These are phyloP conservation scores for Colletotrichum brevisporum DNA, from an alignment of 2,329 filamentous ascomycete species.

Conservation along the genomic window DNA sequence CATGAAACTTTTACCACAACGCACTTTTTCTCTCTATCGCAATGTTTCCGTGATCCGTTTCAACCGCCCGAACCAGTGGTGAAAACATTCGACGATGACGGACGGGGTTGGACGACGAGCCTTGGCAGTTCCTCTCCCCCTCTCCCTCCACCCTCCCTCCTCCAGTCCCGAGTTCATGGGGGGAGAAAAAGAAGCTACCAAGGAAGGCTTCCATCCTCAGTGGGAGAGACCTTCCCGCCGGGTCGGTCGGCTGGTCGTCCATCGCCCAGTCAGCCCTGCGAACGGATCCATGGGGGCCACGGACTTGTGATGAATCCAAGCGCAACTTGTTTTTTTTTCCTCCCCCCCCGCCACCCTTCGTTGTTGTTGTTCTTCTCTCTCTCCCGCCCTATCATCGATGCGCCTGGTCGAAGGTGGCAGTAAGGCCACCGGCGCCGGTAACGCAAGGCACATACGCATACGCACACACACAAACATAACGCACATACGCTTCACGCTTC, in stretches of 20 bases:
- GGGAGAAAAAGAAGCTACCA: too few relatives aligned
- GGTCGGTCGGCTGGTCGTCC: too few relatives aligned
- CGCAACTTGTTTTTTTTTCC: neutral
- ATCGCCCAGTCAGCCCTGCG: constrained; percentile 9
- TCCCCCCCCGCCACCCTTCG: neutral
- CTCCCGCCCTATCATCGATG: constrained; percentile 5
- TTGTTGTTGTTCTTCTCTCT: neutral
- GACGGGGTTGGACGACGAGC: neutral
- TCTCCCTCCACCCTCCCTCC: too few relatives aligned
- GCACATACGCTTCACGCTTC: too few relatives aligned
- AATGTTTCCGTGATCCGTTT: neutral
- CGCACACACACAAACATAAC: neutral
- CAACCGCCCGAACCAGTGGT: neutral
- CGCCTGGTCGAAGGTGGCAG: neutral
- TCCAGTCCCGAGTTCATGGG: too few relatives aligned
- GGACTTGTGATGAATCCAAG: constrained; percentile 20
- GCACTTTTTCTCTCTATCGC: neutral
- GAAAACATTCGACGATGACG: constrained; percentile 1
- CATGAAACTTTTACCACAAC: neutral
- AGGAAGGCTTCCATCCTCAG: too few relatives aligned
- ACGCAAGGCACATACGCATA: constrained; percentile 2
- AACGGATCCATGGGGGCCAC: constrained; percentile 2
- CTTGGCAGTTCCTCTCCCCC: neutral
- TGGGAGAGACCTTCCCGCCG: too few relatives aligned
- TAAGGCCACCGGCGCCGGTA: neutral